Percentiles rank a stretch among this genome's conserved stretches.
phyloP scores from a whole-genome alignment of 164 flowering plant genomes.

The Liriodendron chinense region DNA sequence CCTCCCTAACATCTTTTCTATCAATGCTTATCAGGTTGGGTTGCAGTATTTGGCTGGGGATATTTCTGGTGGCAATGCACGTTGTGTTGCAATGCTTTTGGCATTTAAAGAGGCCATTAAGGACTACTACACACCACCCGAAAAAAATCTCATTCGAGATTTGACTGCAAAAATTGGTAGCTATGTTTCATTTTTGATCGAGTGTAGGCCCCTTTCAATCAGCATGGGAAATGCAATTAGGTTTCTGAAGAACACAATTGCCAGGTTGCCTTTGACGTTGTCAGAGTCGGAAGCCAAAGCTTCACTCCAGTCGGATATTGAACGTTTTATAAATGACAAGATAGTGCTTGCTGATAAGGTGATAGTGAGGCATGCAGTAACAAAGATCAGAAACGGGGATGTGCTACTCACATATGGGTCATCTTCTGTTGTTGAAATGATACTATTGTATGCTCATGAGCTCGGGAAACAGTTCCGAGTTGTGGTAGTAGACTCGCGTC shows the following conservation, averaged over 20 bases:
- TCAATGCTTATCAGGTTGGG: slow-evolving; percentile 60
- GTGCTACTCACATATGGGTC: slow-evolving; percentile 87
- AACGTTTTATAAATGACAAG: slow-evolving; percentile 76
- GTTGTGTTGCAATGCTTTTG: slow-evolving; percentile 91
- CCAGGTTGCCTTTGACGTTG: slow-evolving; percentile 55
- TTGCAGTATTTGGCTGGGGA: slow-evolving; percentile 73
- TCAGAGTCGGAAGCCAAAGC: slow-evolving; percentile 86
- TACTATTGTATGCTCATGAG: slow-evolving; percentile 77
- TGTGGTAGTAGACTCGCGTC: slow-evolving; percentile 89
- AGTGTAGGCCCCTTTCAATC: slow-evolving; percentile 85
- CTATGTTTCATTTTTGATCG: slow-evolving; percentile 70
- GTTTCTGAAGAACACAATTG: slow-evolving; percentile 66
- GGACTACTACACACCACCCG: slow-evolving; percentile 75
- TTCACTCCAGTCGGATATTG: slow-evolving; percentile 61
- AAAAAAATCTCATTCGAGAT: slow-evolving; percentile 69
- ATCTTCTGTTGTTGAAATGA: slow-evolving; percentile 79
- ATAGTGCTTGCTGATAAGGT: slow-evolving; percentile 79
- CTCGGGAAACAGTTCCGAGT: slow-evolving; percentile 82
- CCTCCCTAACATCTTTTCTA: slow-evolving; percentile 6
- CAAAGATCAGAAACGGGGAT: slow-evolving; percentile 90
- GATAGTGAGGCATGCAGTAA: slow-evolving; percentile 82
- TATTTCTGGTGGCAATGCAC: slow-evolving; percentile 82
- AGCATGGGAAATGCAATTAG: slow-evolving; percentile 96
- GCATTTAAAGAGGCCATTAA: slow-evolving; percentile 76
- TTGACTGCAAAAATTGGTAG: slow-evolving; percentile 75